phyloP scores from a whole-genome alignment of 2,329 filamentous ascomycete species.

The Chalaropsis thielavioides region DNA sequence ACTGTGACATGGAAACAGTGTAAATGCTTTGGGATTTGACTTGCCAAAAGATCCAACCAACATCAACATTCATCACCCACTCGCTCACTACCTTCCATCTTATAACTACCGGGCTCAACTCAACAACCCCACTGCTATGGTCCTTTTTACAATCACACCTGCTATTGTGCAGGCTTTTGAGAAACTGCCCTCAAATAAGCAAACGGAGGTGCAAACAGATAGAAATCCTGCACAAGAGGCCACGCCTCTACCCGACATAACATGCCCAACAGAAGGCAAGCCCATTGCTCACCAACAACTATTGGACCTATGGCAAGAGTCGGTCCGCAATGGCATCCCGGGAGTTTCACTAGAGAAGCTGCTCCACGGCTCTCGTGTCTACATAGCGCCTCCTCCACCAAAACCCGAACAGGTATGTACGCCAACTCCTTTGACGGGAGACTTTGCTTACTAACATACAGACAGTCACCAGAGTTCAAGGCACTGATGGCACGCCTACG shows the following conservation, averaged over 20 bases:
- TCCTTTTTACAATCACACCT: slow-evolving; percentile 61
- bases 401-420: slow-evolving; percentile 61
- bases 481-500: slow-evolving; percentile 76
- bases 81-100: neutral
- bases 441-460: slow-evolving; percentile 14
- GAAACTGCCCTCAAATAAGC: slow-evolving; percentile 19
- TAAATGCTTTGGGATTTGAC: neutral
- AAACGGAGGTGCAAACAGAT: neutral
- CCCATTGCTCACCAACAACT: slow-evolving; percentile 61
- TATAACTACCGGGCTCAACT: neutral
- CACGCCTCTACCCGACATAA: neutral
- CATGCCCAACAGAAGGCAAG: slow-evolving; percentile 37
- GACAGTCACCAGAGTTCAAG: slow-evolving; percentile 65
- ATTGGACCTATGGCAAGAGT: slow-evolving; percentile 42
- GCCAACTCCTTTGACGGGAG: neutral
- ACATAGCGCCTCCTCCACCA: slow-evolving; percentile 63
- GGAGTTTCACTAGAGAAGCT: slow-evolving; percentile 50
- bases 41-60: neutral
- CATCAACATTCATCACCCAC: neutral
- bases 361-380: slow-evolving; percentile 56
- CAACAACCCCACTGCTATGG: slow-evolving; percentile 37
- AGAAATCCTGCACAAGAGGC: slow-evolving; percentile 7
- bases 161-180: slow-evolving; percentile 49
- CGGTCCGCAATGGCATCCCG: slow-evolving; percentile 28
- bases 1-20: neutral